Percentiles rank a stretch among this genome's conserved stretches.
phyloP scores from a whole-genome alignment of 2,329 filamentous ascomycete genomes.

The Tympanopsis confertula region DNA sequence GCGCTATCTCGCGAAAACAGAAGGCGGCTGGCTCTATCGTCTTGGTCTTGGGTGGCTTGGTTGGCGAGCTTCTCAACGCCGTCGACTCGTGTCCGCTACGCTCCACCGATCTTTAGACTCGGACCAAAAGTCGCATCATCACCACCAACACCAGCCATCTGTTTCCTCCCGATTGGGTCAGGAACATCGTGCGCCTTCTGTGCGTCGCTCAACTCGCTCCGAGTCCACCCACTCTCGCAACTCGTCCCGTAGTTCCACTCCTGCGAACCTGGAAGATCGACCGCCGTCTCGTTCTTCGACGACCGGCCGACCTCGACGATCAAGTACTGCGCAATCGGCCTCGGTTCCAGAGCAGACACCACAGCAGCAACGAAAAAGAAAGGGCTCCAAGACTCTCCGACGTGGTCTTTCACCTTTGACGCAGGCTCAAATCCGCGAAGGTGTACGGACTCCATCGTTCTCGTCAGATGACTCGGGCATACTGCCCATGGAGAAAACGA shows the following conservation, averaged over 20 bases:
- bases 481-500: too few species aligned
- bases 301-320: not conserved
- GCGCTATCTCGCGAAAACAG: constrained; percentile 35
- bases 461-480: not conserved
- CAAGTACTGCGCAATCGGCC: not conserved
- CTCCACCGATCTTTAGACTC: not conserved
- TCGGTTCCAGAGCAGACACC: not conserved
- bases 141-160: not conserved
- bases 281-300: not conserved
- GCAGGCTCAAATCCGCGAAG: not conserved
- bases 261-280: not conserved
- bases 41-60: not conserved
- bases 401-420: constrained; percentile 1
- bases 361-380: not conserved
- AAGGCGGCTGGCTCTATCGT: constrained; percentile 48
- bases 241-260: not conserved
- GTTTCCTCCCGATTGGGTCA: not conserved
- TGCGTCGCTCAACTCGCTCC: not conserved
- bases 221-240: constrained; percentile 1
- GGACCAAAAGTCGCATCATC: not conserved
- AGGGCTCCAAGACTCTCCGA: not conserved
- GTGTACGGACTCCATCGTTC: too few species aligned
- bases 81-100: not conserved
- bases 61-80: not conserved
- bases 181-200: not conserved